Evolutionary conservation across 75 land plant species (phyloP), one percentile per base, ranked within the genome.

Genomic region (Cupressus sempervirens): DNA sequence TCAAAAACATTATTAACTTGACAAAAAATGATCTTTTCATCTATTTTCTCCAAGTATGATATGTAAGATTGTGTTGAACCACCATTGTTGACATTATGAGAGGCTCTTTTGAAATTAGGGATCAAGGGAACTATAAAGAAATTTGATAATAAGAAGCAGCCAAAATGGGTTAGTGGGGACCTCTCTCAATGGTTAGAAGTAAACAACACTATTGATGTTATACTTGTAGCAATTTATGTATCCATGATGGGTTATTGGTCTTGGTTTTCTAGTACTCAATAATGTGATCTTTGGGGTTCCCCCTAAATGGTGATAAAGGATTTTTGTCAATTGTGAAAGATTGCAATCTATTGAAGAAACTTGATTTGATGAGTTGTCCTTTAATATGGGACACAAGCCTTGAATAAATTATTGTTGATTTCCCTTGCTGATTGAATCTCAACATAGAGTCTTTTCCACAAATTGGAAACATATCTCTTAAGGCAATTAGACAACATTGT

Each of bases 181-280:
- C 94, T 95, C 16, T 86, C 93, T 32, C 89, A 95, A 54, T 84
- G 86, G 81, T 90, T 97, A n/a, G 95, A 93, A 86, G 98, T 95
- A 41, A 93, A 92, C 92, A 91, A 92, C 43, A 95, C 99, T 15
- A 94, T 98, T 0, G 99, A 97, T 84, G 80, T 90, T 0, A 90
- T 93, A 81, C 91, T 97, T 53, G 95, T 96, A 83, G 87, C 93
- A 23, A 88, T 94, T 35, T 92, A 96, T 76, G 84, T 97, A 50
- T 95, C 94, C 30, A 92, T 91, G 48, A 84, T 70, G 53, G 84
- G 89, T 26, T 89, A 93, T 97, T 79, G 91, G 94, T 35, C 92
- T 84, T 82, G 90, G 93, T 1, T 97, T 98, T 81, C 88, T 94
- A 40, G 90, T 93, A 50, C 88, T 97, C 32, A 89, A 89, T 84